Evolutionary conservation across 2,329 filamentous ascomycete species (phyloP).

Genomic region (Fusarium sterilihyphosum): DNA sequence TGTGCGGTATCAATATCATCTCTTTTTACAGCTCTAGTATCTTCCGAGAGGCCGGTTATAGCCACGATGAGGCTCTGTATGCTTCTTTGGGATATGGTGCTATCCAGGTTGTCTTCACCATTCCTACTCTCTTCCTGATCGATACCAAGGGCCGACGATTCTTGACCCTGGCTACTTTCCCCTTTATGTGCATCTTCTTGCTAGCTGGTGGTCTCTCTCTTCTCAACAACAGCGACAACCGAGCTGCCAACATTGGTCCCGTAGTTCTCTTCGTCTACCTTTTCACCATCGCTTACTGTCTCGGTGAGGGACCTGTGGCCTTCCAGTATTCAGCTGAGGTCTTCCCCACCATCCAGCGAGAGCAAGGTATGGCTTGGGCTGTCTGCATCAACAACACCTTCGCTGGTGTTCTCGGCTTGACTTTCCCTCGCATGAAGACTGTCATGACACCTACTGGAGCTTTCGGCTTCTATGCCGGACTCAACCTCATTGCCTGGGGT

Average conservation of each 20-base stretch:
- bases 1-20: conserved; percentile 70
- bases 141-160: conserved; percentile 22
- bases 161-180: conserved; percentile 14
- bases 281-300: conserved; percentile 72
- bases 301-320: conserved; percentile 71
- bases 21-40: conserved; percentile 28
- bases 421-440: conserved; percentile 57
- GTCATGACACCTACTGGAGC: conserved; percentile 52
- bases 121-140: conserved; percentile 25
- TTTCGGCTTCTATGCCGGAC: conserved; percentile 63
- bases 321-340: conserved; percentile 72
- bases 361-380: conserved; percentile 71
- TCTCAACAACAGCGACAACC: neutral
- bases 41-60: conserved; percentile 1
- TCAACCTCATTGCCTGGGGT: conserved; percentile 63
- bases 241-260: neutral
- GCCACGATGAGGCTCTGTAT: conserved; percentile 2
- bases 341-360: conserved; percentile 71
- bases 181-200: conserved; percentile 22
- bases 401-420: conserved; percentile 60
- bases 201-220: conserved; percentile 3
- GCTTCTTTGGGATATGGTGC: conserved; percentile 21
- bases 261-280: conserved; percentile 67
- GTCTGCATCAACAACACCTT: conserved; percentile 69
- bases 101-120: conserved; percentile 21